Percentiles rank a stretch among this genome's conserved stretches.
Conservation (phyloP, 179 eudicot genomes). For the Beta corolliflora region DNA sequence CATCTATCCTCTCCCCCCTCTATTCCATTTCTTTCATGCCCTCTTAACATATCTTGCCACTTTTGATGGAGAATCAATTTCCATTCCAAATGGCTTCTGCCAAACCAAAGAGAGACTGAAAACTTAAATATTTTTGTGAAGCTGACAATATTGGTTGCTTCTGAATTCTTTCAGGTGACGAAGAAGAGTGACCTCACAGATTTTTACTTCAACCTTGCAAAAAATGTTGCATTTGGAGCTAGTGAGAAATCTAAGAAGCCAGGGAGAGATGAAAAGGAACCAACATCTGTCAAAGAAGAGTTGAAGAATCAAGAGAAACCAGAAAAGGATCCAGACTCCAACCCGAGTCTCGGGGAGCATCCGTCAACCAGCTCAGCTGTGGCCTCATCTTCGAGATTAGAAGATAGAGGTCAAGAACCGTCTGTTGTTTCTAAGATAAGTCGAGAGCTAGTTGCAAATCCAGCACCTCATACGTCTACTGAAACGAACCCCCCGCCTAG, state of each 20-base stretch:
- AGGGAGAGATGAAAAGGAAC: conserved; percentile 30
- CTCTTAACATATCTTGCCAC: too few relatives aligned
- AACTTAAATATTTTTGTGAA: neutral
- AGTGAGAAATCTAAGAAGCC: conserved; percentile 34
- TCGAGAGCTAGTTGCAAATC: conserved; percentile 30
- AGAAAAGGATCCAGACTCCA: conserved; percentile 26
- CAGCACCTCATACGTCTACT: conserved; percentile 29
- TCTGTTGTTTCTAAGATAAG: conserved; percentile 32
- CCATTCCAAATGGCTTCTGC: too few relatives aligned
- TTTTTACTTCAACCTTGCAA: conserved; percentile 77
- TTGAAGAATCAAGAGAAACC: neutral
- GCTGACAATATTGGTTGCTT: neutral
- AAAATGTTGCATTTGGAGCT: conserved; percentile 85
- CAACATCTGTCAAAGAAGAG: conserved; percentile 27
- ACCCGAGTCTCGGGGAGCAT: conserved; percentile 26
- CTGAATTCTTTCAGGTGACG: conserved; percentile 52
- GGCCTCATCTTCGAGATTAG: conserved; percentile 29
- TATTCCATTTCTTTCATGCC: too few relatives aligned
- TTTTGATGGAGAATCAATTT: too few relatives aligned
- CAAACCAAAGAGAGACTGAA: too few relatives aligned
- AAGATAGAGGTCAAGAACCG: conserved; percentile 27
- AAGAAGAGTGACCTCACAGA: conserved; percentile 75
- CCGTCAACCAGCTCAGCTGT: conserved; percentile 30
- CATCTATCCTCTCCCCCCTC: too few relatives aligned
- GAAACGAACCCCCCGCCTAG: conserved; percentile 22